Conservation (phyloP, 768 basidiomycete species). For the Agaricus subrufescens region DNA sequence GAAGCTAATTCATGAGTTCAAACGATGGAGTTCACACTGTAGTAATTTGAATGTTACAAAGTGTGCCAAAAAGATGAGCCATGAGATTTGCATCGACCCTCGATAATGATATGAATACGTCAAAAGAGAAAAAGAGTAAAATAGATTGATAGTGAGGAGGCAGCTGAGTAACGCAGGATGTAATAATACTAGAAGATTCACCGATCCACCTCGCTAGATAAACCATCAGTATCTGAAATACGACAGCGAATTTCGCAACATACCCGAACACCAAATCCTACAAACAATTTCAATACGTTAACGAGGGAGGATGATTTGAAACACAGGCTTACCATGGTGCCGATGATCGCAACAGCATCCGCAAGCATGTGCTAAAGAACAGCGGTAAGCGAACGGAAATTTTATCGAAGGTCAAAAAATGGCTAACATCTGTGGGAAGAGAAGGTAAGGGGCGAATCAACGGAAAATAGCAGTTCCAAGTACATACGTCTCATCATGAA, state of each 20-base stretch:
- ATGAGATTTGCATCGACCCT: too few relatives aligned
- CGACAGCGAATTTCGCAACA: conserved; percentile 26
- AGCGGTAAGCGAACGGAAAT: conserved; percentile 15
- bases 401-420: conserved; percentile 10
- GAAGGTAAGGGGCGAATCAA: conserved; percentile 8
- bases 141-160: background rate
- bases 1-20: too few relatives aligned
- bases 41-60: too few relatives aligned
- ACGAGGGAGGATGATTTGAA: conserved; percentile 5
- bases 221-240: background rate
- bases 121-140: background rate
- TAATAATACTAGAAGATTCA: conserved; percentile 11
- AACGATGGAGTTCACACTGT: too few relatives aligned
- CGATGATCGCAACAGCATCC: conserved; percentile 95
- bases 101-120: too few relatives aligned
- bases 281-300: conserved; percentile 1
- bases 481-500: conserved; percentile 94
- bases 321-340: conserved; percentile 78
- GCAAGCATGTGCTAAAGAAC: conserved; percentile 75
- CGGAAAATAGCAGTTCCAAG: background rate
- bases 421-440: conserved; percentile 36
- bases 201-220: conserved; percentile 35
- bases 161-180: background rate
- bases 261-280: conserved; percentile 93
- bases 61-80: too few relatives aligned